phyloP scores from a whole-genome alignment of 208 protist species.

The Leishmania arabica region DNA sequence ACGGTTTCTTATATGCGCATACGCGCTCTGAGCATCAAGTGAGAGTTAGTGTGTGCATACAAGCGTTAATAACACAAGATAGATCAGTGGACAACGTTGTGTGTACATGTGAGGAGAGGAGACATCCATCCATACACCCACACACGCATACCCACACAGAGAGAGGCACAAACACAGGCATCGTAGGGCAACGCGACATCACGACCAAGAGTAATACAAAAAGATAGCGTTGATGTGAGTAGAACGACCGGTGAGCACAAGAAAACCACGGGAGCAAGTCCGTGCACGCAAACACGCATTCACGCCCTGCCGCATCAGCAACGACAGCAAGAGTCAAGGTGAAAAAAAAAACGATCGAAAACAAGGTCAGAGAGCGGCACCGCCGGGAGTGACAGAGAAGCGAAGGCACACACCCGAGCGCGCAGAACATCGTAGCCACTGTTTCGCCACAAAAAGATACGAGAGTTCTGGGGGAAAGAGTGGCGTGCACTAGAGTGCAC shows the following conservation, averaged over 20 bases:
- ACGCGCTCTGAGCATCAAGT: background rate
- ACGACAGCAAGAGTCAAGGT: background rate
- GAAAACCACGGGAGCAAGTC: background rate
- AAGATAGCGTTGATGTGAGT: background rate
- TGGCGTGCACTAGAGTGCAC: background rate
- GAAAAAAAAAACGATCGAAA: background rate
- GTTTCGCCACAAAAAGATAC: background rate
- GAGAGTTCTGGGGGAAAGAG: background rate
- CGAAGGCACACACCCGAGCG: background rate
- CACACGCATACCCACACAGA: background rate
- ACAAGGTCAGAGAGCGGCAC: background rate
- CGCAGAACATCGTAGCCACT: background rate
- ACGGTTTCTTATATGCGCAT: background rate
- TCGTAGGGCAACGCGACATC: background rate
- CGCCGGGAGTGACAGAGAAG: background rate
- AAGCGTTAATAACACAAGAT: background rate
- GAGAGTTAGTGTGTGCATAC: background rate
- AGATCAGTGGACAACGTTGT: background rate
- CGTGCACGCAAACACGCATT: background rate
- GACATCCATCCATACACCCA: background rate
- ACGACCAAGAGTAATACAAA: background rate
- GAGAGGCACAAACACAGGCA: background rate
- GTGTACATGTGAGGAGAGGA: background rate
- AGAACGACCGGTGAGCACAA: background rate
- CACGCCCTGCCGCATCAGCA: background rate